A percentile compares a stretch with the other conserved stretches of the same genome.
Evolutionary conservation across 768 basidiomycete genomes (phyloP).

Genomic region (Coprinopsis cinerea): DNA sequence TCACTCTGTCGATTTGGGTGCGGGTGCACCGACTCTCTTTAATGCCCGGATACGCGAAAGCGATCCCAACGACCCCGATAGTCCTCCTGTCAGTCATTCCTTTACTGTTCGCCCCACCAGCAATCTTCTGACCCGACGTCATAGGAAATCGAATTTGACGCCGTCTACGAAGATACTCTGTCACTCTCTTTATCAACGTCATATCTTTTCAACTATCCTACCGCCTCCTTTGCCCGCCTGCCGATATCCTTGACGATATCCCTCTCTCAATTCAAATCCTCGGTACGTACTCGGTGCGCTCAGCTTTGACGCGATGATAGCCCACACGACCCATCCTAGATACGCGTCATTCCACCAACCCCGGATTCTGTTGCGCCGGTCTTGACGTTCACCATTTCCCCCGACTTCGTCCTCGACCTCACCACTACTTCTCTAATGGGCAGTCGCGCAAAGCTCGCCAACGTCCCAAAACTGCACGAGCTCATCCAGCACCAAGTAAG

Average conservation of each 20-base stretch:
- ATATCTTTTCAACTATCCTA: conserved; percentile 82
- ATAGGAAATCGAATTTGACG: conserved; percentile 77
- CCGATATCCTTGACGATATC: conserved; percentile 79
- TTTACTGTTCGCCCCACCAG: not conserved
- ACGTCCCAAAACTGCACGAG: conserved; percentile 96
- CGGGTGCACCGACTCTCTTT: conserved; percentile 70
- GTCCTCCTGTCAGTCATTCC: conserved; percentile 12
- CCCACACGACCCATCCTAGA: conserved; percentile 32
- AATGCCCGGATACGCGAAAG: conserved; percentile 49
- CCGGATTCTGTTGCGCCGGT: conserved; percentile 48
- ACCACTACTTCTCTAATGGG: conserved; percentile 91
- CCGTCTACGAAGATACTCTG: conserved; percentile 77
- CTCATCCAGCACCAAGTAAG: conserved; percentile 84
- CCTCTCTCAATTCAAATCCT: conserved; percentile 65
- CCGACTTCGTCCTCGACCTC: conserved; percentile 82
- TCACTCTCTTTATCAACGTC: conserved; percentile 81
- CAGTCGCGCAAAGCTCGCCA: conserved; percentile 93
- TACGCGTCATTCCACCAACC: conserved; percentile 58
- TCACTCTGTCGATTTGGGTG: conserved; percentile 78
- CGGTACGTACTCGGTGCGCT: conserved; percentile 50
- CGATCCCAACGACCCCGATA: conserved; percentile 13
- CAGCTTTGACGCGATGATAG: not conserved
- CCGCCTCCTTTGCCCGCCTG: conserved; percentile 73
- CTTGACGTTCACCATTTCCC: conserved; percentile 69
- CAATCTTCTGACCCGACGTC: conserved; percentile 9